phyloP scores from a whole-genome alignment of 2,329 filamentous ascomycete genomes.

The Fusarium xyrophilum region DNA sequence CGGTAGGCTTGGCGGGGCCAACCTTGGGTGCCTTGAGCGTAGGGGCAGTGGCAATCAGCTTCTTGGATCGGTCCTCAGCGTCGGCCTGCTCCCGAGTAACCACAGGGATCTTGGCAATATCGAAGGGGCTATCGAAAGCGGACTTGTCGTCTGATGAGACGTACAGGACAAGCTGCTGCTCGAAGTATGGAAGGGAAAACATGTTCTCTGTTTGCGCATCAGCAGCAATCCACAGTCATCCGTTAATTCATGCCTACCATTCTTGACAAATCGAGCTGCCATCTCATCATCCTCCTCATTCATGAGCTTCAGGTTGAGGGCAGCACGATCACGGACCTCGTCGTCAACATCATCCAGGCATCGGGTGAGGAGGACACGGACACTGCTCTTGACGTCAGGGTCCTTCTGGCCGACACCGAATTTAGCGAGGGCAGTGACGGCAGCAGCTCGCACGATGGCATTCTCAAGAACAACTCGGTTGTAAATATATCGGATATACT shows the following conservation, averaged over 20 bases:
- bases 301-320: conserved; percentile 91
- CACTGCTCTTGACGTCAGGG: conserved; percentile 94
- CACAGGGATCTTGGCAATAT: conserved; percentile 87
- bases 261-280: conserved; percentile 88
- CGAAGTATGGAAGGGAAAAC: conserved; percentile 92
- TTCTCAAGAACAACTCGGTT: conserved; percentile 98
- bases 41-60: conserved; percentile 89
- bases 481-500: conserved; percentile 99
- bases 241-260: conserved; percentile 61
- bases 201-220: conserved; percentile 72
- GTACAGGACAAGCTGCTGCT: conserved; percentile 97
- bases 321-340: conserved; percentile 94
- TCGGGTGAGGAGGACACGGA: conserved; percentile 87
- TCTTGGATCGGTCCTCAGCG: conserved; percentile 95
- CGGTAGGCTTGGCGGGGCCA: conserved; percentile 74
- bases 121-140: conserved; percentile 85
- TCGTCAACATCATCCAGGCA: conserved; percentile 98
- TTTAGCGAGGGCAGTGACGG: conserved; percentile 93
- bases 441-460: conserved; percentile 91
- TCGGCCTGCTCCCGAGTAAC: conserved; percentile 96
- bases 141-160: conserved; percentile 91
- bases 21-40: conserved; percentile 92
- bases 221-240: background rate
- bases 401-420: conserved; percentile 98
- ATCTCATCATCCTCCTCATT: conserved; percentile 88